These are phyloP conservation scores for Yamadazyma epiphylla DNA, from an alignment of 1,139 yeast species.

Conservation along the genomic window DNA sequence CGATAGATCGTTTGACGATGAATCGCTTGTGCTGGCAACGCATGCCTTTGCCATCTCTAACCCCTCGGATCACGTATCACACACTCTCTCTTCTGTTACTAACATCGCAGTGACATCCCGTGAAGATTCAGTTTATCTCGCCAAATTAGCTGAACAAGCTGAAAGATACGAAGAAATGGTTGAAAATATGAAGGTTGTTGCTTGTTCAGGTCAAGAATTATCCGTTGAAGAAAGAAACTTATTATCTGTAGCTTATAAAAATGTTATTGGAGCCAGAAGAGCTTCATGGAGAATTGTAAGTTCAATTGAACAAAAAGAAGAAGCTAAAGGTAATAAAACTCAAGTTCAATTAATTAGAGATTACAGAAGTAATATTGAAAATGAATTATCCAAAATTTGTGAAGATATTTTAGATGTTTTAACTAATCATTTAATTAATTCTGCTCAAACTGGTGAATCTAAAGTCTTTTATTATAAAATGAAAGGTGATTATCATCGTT, in stretches of 20 bases:
- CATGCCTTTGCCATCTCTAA: too few species aligned
- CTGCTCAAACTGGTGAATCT: conserved; percentile 95
- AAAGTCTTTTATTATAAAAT: conserved; percentile 98
- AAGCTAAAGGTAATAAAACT: conserved; percentile 85
- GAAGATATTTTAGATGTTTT: conserved; percentile 88
- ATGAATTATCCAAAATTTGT: conserved; percentile 89
- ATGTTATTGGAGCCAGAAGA: conserved; percentile 98
- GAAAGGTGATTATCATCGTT: conserved; percentile 99
- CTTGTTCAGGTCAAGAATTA: conserved; percentile 91
- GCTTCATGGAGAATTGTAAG: conserved; percentile 99
- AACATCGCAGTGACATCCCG: conserved; percentile 66
- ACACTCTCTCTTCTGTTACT: too few species aligned
- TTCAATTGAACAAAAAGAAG: conserved; percentile 97
- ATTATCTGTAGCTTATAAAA: conserved; percentile 95
- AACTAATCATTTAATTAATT: conserved; percentile 85
- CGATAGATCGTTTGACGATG: too few species aligned
- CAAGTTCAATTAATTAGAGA: conserved; percentile 90
- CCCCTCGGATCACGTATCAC: too few species aligned
- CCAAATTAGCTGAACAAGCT: conserved; percentile 99
- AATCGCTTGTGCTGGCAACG: too few species aligned
- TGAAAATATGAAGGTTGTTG: conserved; percentile 96
- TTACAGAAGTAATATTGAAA: conserved; percentile 92
- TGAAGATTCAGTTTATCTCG: conserved; percentile 97
- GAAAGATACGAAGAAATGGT: conserved; percentile 99
- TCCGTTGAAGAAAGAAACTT: conserved; percentile 97